These are phyloP conservation scores for Mucor mucedo DNA, from an alignment of 371 early-diverging fungal genomes.

Conservation along the genomic window DNA sequence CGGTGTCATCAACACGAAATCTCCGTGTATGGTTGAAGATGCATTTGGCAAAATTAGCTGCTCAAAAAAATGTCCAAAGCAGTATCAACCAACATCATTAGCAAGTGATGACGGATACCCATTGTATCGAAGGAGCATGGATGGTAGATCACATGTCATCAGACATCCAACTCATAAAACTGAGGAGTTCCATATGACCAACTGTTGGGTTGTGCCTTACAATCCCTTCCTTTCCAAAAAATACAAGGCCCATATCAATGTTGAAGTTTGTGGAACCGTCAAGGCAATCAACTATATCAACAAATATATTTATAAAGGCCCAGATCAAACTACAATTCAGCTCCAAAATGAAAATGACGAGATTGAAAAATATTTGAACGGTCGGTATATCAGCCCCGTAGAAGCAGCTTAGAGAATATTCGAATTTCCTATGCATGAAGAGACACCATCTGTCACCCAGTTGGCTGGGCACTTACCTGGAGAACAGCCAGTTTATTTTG, in stretches of 20 bases:
- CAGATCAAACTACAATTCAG: constrained; percentile 10
- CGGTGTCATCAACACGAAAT: constrained; percentile 10
- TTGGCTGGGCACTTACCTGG: constrained; percentile 4
- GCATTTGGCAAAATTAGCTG: not conserved
- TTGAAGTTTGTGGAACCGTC: constrained; percentile 38
- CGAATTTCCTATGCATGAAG: too few species aligned
- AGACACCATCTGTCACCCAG: too few species aligned
- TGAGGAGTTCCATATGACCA: too few species aligned
- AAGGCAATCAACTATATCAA: constrained; percentile 42
- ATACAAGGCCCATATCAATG: constrained; percentile 49
- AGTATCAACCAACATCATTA: constrained; percentile 1
- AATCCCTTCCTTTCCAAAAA: constrained; percentile 38
- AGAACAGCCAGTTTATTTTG: constrained; percentile 16
- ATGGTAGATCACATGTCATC: too few species aligned
- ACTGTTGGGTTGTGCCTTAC: constrained; percentile 42
- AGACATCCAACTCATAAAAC: too few species aligned
- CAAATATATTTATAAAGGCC: constrained; percentile 47
- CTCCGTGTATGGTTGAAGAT: constrained; percentile 13
- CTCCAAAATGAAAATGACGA: constrained; percentile 9
- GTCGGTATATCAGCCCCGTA: constrained; percentile 9
- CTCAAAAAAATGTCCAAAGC: constrained; percentile 11
- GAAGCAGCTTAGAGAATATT: constrained; percentile 5
- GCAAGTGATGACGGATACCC: constrained; percentile 9
- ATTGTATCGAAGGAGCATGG: not conserved
- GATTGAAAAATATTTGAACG: constrained; percentile 10